Base-by-base conservation (phyloP, 495 filamentous ascomycete genomes). In the Hypoxylon fuscum region DNA sequence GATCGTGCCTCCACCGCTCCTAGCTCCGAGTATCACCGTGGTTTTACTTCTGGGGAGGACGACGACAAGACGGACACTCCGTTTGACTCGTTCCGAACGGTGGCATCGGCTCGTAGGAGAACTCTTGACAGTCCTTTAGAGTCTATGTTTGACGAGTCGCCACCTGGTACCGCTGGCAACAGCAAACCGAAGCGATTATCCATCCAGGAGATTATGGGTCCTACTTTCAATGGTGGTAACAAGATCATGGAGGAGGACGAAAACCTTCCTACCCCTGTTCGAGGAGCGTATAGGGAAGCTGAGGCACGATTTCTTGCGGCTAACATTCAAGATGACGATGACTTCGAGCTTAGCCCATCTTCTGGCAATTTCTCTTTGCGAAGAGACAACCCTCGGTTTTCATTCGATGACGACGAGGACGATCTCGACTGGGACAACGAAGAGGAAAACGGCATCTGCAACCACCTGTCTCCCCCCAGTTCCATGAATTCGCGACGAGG, bases 31-130 rank as follows among this genome's bases (percentile, higher is more conserved):
- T 82, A 95, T 62, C 85, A 85, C 37, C 87, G 89, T 50, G 87
- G 87, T 14, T 88, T 91, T 55, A 81, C 82, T 9, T 92, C 87
- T 1, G 85, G 87, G 4, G 92, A 94, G 48, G 93, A 96, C 60
- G 91, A 96, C 49, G 93, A 96, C 54, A 84, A 90, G 74, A 96
- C 90, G 64, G 95, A 97, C 64, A 94, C 90, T 5, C 85, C 93
- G 42, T 98, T 91, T 76, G 95, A 98, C 72, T 97, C 93, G 12
- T 78, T 95, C 59, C 88, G 92, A 54, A 97, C 94, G 7, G 84
- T 88, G 45, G 85, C 87, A 20, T 96, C 93, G 5, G 85, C 77
- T 41, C 78, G 83, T 20, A 66, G 78, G 56, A 72, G 77, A 49
- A 76, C 77, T n/a, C 75, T 79, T 18, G 81, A 84, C 54, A 75